These are phyloP conservation scores for Malania oleifera DNA, from an alignment of 164 flowering plant species.

Conservation along the genomic window DNA sequence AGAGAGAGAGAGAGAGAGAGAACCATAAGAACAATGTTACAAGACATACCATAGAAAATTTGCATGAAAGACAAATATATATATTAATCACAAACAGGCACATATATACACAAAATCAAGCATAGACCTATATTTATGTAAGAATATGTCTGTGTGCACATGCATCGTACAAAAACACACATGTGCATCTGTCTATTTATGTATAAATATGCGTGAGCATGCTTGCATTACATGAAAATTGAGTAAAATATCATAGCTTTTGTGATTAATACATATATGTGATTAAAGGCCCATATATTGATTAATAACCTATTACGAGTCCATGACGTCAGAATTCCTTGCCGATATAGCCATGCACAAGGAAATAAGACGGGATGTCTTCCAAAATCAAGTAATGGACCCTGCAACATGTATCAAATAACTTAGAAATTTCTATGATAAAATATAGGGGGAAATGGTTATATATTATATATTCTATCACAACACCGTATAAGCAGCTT, in stretches of 20 bases:
- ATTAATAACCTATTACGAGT: constrained; percentile 53
- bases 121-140: no score
- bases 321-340: constrained; percentile 80
- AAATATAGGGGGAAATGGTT: not conserved
- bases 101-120: no score
- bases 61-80: not conserved
- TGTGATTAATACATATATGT: not conserved
- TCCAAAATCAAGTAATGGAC: constrained; percentile 85
- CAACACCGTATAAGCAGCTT: constrained; percentile 86
- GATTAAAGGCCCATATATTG: not conserved
- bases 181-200: not conserved
- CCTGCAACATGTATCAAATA: constrained; percentile 40
- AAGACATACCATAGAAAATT: not conserved
- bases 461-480: constrained; percentile 5
- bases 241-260: not conserved
- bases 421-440: constrained; percentile 5
- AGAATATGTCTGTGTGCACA: not conserved
- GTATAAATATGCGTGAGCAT: not conserved
- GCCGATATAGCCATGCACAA: constrained; percentile 81
- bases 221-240: constrained; percentile 8
- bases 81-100: not conserved
- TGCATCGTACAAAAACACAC: not conserved
- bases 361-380: constrained; percentile 72
- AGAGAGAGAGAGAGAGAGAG: not conserved
- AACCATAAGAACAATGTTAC: no score